Conservation (phyloP, 805 yeast genomes). For the Spathaspora girioi region DNA sequence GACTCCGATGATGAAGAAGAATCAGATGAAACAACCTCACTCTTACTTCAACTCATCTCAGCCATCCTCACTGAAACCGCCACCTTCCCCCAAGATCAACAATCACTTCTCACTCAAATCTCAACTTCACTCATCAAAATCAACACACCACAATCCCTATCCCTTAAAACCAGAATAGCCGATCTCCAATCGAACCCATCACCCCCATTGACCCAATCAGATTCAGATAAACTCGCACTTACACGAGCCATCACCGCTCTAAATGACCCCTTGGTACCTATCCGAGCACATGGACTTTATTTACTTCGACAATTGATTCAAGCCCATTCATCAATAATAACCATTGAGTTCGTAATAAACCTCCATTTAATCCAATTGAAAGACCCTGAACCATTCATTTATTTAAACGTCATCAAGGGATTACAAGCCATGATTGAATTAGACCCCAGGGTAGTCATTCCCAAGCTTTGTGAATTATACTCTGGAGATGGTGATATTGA, state of each 20-base stretch:
- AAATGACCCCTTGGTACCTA: constrained; percentile 77
- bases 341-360: constrained; percentile 51
- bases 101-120: not conserved
- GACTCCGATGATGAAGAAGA: constrained; percentile 25
- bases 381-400: constrained; percentile 84
- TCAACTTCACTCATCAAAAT: not conserved
- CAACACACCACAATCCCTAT: not conserved
- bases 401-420: constrained; percentile 79
- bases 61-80: constrained; percentile 19
- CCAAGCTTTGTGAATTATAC: constrained; percentile 35
- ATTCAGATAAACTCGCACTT: constrained; percentile 36
- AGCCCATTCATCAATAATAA: constrained; percentile 47
- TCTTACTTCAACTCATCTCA: constrained; percentile 32
- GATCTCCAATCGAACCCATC: not conserved
- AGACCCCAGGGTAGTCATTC: constrained; percentile 36
- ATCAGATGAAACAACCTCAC: constrained; percentile 18
- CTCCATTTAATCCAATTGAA: constrained; percentile 62
- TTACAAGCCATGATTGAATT: constrained; percentile 55
- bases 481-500: constrained; percentile 45
- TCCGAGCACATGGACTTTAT: constrained; percentile 81
- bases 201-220: not conserved
- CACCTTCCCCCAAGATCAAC: not conserved
- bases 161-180: not conserved
- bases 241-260: constrained; percentile 63
- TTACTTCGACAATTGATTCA: constrained; percentile 54